Percentiles rank a stretch among this genome's conserved stretches.
Conservation (phyloP, 2,329 filamentous ascomycete species). For the Botrytis cinerea region DNA sequence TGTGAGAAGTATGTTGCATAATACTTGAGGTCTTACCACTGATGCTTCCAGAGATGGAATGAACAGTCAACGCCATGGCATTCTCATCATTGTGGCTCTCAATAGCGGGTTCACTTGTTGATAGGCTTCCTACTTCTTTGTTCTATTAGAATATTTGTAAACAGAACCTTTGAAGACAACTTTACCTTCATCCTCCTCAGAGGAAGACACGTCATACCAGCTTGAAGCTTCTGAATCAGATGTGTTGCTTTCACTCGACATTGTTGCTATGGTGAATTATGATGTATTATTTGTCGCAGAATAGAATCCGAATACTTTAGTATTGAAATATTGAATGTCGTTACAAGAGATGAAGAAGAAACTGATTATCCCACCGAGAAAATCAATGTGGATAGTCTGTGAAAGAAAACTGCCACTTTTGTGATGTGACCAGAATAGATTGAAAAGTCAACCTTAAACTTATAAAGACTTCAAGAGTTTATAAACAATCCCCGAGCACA, state of each 20-base stretch:
- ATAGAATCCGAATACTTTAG: background rate
- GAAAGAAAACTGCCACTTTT: background rate
- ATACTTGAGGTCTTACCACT: background rate
- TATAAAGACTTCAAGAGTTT: background rate
- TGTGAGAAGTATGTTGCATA: background rate
- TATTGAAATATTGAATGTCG: background rate
- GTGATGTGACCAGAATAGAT: background rate
- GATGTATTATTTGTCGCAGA: too few species aligned
- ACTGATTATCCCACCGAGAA: background rate
- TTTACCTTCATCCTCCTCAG: background rate
- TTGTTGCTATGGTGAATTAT: background rate
- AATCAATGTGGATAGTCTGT: background rate
- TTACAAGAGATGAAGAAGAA: background rate
- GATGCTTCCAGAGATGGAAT: background rate
- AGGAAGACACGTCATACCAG: background rate
- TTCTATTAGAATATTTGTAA: background rate
- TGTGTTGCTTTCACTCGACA: background rate
- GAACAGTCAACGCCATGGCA: background rate
- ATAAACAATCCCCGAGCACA: background rate
- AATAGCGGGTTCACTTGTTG: background rate
- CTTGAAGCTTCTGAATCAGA: background rate
- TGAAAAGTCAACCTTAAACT: background rate
- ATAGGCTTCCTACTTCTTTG: background rate
- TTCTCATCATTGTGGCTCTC: background rate
- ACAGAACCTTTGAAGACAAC: background rate